phyloP scores from a whole-genome alignment of 352 stramenopile species.

The Elongisporangium undulatum region DNA sequence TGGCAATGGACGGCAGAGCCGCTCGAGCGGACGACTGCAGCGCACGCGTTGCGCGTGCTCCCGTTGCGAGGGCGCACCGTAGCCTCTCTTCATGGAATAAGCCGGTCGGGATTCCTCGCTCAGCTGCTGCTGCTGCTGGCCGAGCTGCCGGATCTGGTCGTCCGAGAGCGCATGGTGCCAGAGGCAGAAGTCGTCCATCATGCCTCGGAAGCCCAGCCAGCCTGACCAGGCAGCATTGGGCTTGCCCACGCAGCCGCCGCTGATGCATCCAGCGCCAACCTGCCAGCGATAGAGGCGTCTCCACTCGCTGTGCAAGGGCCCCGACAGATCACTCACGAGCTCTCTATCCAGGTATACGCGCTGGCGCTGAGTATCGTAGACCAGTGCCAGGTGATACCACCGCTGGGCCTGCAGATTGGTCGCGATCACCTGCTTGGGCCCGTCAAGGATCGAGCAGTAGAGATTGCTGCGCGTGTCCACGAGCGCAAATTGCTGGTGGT shows the following conservation, averaged over 20 bases:
- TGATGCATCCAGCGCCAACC: slow-evolving; percentile 3
- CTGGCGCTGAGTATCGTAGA: slow-evolving; percentile 4
- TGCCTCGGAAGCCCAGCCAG: slow-evolving; percentile 17
- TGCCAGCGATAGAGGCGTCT: slow-evolving; percentile 3
- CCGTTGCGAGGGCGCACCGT: neutral
- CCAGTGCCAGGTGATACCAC: slow-evolving; percentile 19
- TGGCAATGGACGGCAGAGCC: neutral
- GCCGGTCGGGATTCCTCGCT: neutral
- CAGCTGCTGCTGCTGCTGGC: neutral
- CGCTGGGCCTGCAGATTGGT: slow-evolving; percentile 1
- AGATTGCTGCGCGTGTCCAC: slow-evolving; percentile 10
- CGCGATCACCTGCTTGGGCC: slow-evolving; percentile 4
- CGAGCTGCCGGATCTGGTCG: neutral
- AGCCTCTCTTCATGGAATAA: neutral
- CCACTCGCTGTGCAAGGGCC: slow-evolving; percentile 11
- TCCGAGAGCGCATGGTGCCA: slow-evolving; percentile 11
- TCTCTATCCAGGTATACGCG: slow-evolving; percentile 12
- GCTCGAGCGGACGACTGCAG: slow-evolving; percentile 2
- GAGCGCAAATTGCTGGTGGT: slow-evolving; percentile 10
- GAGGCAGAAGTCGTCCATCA: slow-evolving; percentile 16
- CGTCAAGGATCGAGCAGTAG: slow-evolving; percentile 3
- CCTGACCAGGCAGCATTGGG: slow-evolving; percentile 9
- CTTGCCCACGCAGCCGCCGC: neutral
- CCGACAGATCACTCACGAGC: slow-evolving; percentile 5
- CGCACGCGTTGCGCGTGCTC: neutral